phyloP scores from a whole-genome alignment of 2,329 filamentous ascomycete species.

The Lasiodiplodia sp. region DNA sequence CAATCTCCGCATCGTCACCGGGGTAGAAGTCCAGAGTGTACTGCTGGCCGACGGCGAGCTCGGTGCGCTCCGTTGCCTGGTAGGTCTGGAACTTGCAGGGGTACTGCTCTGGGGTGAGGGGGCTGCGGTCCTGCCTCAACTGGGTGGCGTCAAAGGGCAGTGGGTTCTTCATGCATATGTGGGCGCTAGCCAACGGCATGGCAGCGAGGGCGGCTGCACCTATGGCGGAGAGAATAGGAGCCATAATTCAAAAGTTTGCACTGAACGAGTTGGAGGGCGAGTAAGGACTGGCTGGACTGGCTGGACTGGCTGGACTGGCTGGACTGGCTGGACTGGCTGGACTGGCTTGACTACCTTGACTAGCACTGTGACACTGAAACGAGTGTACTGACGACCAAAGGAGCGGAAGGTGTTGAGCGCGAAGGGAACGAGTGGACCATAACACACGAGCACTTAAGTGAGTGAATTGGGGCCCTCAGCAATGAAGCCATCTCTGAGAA shows the following conservation, averaged over 20 bases:
- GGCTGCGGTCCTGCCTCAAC: constrained; percentile 22
- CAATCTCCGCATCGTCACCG: constrained; percentile 5
- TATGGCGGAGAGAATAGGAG: neutral
- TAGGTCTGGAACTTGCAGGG: constrained; percentile 24
- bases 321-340: no score
- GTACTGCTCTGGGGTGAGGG: constrained; percentile 11
- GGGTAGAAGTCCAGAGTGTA: constrained; percentile 67
- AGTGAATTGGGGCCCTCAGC: neutral
- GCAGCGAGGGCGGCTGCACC: constrained; percentile 10
- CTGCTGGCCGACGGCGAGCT: constrained; percentile 61
- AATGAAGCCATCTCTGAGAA: no score
- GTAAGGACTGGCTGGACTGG: neutral
- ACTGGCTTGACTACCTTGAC: neutral
- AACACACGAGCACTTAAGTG: constrained; percentile 7
- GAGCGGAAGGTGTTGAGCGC: neutral
- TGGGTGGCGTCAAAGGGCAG: constrained; percentile 7
- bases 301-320: no score
- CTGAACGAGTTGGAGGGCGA: neutral
- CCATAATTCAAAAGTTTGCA: neutral
- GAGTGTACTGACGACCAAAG: constrained; percentile 1
- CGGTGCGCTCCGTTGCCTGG: constrained; percentile 12
- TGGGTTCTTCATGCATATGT: constrained; percentile 22
- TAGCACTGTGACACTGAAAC: neutral
- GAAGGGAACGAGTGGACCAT: constrained; percentile 5
- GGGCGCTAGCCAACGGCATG: constrained; percentile 8